Percentiles rank a stretch among this genome's conserved stretches.
phyloP scores from a whole-genome alignment of 805 yeast genomes.

The Candida loeiensis region DNA sequence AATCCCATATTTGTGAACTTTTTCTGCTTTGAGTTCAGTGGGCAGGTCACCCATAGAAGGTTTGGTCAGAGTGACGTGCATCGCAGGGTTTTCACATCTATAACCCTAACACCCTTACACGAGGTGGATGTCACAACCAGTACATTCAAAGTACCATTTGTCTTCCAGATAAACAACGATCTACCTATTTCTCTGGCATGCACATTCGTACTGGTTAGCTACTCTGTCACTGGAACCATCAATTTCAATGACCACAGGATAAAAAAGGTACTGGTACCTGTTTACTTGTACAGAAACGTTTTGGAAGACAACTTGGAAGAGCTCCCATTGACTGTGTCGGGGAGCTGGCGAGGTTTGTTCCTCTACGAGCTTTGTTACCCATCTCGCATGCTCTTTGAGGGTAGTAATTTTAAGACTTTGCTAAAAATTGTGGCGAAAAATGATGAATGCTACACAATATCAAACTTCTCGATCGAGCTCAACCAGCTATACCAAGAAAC shows the following conservation, averaged over 20 bases:
- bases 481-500: slow-evolving; percentile 10
- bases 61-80: background rate
- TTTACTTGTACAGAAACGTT: background rate
- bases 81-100: background rate
- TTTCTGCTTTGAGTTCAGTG: background rate
- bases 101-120: background rate
- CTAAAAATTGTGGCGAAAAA: slow-evolving; percentile 11
- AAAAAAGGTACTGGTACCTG: background rate
- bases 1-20: background rate
- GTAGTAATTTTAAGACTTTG: slow-evolving; percentile 6
- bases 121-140: background rate
- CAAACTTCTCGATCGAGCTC: slow-evolving; percentile 10
- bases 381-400: slow-evolving; percentile 16
- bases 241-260: background rate
- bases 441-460: slow-evolving; percentile 9
- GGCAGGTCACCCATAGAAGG: background rate
- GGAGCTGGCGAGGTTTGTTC: slow-evolving; percentile 18
- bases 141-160: background rate
- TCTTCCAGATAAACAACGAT: background rate
- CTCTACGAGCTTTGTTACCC: slow-evolving; percentile 16
- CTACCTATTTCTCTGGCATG: background rate
- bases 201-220: background rate
- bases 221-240: background rate
- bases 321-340: slow-evolving; percentile 14
- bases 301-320: background rate